A percentile compares a stretch with the other conserved stretches of the same genome.
Evolutionary conservation across 2,329 filamentous ascomycete species (phyloP).

Genomic region (Penicillium sp.): DNA sequence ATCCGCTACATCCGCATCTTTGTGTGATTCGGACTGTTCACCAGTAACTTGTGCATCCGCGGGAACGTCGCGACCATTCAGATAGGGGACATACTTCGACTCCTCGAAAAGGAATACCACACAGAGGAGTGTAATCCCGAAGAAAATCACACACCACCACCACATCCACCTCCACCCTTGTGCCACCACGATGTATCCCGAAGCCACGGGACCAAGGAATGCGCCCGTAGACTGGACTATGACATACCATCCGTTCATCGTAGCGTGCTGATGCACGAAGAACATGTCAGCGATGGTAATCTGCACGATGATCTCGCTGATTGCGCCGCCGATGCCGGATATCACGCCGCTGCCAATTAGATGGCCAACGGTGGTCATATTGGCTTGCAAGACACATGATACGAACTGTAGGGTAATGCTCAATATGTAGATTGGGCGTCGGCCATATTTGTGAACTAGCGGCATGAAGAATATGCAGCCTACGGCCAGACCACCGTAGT

Average conservation of each 20-base stretch:
- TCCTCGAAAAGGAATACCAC: slow-evolving; percentile 50
- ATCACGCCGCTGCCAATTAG: slow-evolving; percentile 45
- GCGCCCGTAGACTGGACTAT: slow-evolving; percentile 33
- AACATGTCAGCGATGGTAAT: slow-evolving; percentile 50
- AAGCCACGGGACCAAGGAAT: slow-evolving; percentile 37
- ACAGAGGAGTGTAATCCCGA: slow-evolving; percentile 40
- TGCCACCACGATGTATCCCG: slow-evolving; percentile 34
- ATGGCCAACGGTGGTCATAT: slow-evolving; percentile 41
- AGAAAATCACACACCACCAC: slow-evolving; percentile 49
- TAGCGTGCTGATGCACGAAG: slow-evolving; percentile 48
- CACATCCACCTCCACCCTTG: slow-evolving; percentile 54
- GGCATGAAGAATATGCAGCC: slow-evolving; percentile 48
- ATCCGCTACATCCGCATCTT: not conserved
- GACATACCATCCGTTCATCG: slow-evolving; percentile 49
- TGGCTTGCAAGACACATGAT: slow-evolving; percentile 45
- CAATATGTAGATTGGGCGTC: slow-evolving; percentile 48
- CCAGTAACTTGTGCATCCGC: not conserved
- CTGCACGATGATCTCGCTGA: slow-evolving; percentile 47
- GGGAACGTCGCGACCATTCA: slow-evolving; percentile 4
- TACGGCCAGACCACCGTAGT: slow-evolving; percentile 43
- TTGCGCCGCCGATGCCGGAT: slow-evolving; percentile 45
- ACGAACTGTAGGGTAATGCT: slow-evolving; percentile 42
- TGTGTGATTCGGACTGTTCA: not conserved
- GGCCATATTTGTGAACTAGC: slow-evolving; percentile 48
- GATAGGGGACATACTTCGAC: slow-evolving; percentile 24